Base-by-base conservation (phyloP, 2,329 filamentous ascomycete genomes). In the Calonectria hongkongensis region DNA sequence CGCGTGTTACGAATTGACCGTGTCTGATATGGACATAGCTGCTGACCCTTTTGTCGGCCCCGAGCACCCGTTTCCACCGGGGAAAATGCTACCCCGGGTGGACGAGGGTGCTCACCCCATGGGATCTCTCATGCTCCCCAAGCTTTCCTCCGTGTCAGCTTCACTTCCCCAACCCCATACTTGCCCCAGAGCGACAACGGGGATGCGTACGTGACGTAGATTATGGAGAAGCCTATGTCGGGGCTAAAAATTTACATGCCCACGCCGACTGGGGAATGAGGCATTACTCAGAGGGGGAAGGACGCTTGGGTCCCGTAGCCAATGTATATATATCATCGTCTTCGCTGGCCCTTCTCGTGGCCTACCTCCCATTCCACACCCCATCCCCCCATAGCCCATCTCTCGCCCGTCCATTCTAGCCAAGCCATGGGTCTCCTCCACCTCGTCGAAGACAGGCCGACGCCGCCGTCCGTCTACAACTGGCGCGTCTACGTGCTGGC, bases 391-490 rank as follows among this genome's bases (percentile, higher is more conserved):
- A 25, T 15, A 16, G 10, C 18, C 50, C 51, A 33, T 36, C 51
- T 9, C 18, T 18, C 16, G 18, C 3, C 41, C 15, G 13, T 18
- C 41, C 39, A 4, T 10, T n/a, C 18, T 15, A 43, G 4, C 41
- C 30, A 4, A 58, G 45, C 48, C 58, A 81, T 81, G 79, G 77
- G 79, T 68, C 68, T 84, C 36, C 82, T 84, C 39, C 79, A 80
- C 48, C 79, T 83, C 51, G 78, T 79, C 51, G 83, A 84, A 73
- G 83, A 84, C 50, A 70, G 82, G 77, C 81, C 84, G 45, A 85
- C 83, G 73, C 84, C 84, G n/a, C 65, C 76, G 4, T 76, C 77
- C 33, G 83, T 85, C 51, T 85, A 85, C 80, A 85, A 85, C 69
- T 81, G 78, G 78, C 74, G 79, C 8, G 71, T 81, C 51, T 85